Conservation (phyloP, 1,139 yeast species). For the Yamadazyma epiphylla region DNA sequence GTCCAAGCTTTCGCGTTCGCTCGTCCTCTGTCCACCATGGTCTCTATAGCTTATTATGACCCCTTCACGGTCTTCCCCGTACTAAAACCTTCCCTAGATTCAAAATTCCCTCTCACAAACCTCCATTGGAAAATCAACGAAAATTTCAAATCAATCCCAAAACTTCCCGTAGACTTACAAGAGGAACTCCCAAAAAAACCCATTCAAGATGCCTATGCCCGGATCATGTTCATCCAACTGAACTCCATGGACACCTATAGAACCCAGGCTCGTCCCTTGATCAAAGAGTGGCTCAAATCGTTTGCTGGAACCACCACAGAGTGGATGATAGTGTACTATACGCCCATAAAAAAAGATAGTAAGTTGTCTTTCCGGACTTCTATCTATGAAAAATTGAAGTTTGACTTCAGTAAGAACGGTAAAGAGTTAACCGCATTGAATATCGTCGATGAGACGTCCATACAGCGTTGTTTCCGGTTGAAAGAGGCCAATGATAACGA, state of each 20-base stretch:
- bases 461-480: constrained; percentile 10
- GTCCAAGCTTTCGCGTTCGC: too few relatives aligned
- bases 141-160: constrained; percentile 65
- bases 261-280: constrained; percentile 72
- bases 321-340: constrained; percentile 61
- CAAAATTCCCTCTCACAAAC: constrained; percentile 63
- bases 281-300: constrained; percentile 72
- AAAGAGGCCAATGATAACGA: constrained; percentile 32
- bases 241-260: constrained; percentile 72
- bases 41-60: constrained; percentile 82
- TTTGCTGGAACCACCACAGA: constrained; percentile 30
- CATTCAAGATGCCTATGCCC: constrained; percentile 49
- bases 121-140: constrained; percentile 73
- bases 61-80: constrained; percentile 69
- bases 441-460: constrained; percentile 3
- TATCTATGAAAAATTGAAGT: constrained; percentile 58
- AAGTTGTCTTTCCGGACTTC: constrained; percentile 51
- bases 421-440: constrained; percentile 23
- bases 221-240: constrained; percentile 66
- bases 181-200: constrained; percentile 54
- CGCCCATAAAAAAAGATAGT: constrained; percentile 43
- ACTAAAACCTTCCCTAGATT: constrained; percentile 48
- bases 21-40: too few relatives aligned
- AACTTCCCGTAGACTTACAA: constrained; percentile 52
- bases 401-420: constrained; percentile 57